Conservation (phyloP, 2,329 filamentous ascomycete species). For the Trichothecium sympodiale region DNA sequence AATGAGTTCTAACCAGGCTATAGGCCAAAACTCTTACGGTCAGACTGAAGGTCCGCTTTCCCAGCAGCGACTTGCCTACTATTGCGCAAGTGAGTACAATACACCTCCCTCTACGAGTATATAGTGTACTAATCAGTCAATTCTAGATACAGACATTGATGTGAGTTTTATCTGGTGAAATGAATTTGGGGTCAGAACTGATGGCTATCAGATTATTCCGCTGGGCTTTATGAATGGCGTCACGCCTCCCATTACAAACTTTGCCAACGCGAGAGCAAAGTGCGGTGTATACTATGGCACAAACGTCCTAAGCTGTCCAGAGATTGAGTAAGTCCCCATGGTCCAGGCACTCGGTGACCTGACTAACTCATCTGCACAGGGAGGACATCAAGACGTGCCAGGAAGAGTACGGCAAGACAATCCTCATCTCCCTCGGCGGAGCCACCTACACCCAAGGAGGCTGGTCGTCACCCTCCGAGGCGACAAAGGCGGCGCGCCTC, state of each 20-base stretch:
- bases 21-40: constrained; percentile 46
- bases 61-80: constrained; percentile 45
- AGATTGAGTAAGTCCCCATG: constrained; percentile 47
- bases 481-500: constrained; percentile 44
- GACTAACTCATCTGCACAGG: constrained; percentile 14
- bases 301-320: constrained; percentile 46
- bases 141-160: constrained; percentile 34
- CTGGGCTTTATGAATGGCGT: constrained; percentile 52
- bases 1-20: too few relatives aligned
- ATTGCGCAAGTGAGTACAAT: constrained; percentile 42
- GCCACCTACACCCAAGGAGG: constrained; percentile 61
- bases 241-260: constrained; percentile 45
- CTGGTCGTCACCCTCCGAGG: constrained; percentile 38
- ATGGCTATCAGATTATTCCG: constrained; percentile 36
- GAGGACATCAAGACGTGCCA: constrained; percentile 51
- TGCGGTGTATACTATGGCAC: constrained; percentile 45
- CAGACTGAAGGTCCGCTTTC: constrained; percentile 28
- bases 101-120: background rate
- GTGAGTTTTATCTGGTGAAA: too few relatives aligned
- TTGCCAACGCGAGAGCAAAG: constrained; percentile 51
- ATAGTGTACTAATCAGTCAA: too few relatives aligned
- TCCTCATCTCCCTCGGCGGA: constrained; percentile 62
- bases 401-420: constrained; percentile 47
- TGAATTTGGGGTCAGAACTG: constrained; percentile 18
- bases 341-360: too few relatives aligned